These are phyloP conservation scores for Aspergillus unguis DNA, from an alignment of 2,329 filamentous ascomycete genomes.

Conservation along the genomic window DNA sequence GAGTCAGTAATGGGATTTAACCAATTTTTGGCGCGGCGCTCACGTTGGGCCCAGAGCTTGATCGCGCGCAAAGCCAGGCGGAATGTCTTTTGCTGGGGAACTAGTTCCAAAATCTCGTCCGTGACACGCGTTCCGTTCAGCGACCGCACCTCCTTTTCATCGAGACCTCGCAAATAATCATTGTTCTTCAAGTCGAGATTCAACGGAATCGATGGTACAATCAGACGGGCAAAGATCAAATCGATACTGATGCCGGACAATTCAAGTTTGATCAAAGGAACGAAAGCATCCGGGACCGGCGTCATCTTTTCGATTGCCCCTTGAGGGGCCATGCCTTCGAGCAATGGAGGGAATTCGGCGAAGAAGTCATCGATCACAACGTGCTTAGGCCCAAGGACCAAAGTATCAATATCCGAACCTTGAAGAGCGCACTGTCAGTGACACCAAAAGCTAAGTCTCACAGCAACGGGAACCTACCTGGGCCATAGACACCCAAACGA, in stretches of 20 bases:
- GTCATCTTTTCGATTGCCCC: slow-evolving; percentile 82
- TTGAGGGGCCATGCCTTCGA: slow-evolving; percentile 70
- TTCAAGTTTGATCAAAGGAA: slow-evolving; percentile 97
- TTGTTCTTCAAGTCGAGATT: slow-evolving; percentile 78
- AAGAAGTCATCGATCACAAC: slow-evolving; percentile 91
- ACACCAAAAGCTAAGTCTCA: neutral
- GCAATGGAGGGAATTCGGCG: slow-evolving; percentile 74
- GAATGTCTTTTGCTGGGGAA: slow-evolving; percentile 87
- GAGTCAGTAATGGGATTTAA: neutral
- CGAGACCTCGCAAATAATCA: slow-evolving; percentile 76
- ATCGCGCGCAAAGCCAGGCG: slow-evolving; percentile 83
- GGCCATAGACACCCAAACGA: slow-evolving; percentile 87
- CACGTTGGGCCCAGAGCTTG: slow-evolving; percentile 89
- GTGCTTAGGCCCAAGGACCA: slow-evolving; percentile 87
- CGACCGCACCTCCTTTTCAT: slow-evolving; percentile 81
- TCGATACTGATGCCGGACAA: slow-evolving; percentile 90
- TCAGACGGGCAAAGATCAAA: slow-evolving; percentile 78
- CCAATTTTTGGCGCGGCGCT: slow-evolving; percentile 16
- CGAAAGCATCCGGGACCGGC: slow-evolving; percentile 83
- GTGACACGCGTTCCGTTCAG: slow-evolving; percentile 94
- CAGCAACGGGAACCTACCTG: slow-evolving; percentile 46
- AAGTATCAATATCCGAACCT: slow-evolving; percentile 96
- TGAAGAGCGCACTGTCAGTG: slow-evolving; percentile 6
- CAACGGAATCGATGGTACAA: slow-evolving; percentile 67
- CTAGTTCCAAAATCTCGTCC: slow-evolving; percentile 82